phyloP scores from a whole-genome alignment of 371 early-diverging fungal genomes.

The Massospora cicadina region DNA sequence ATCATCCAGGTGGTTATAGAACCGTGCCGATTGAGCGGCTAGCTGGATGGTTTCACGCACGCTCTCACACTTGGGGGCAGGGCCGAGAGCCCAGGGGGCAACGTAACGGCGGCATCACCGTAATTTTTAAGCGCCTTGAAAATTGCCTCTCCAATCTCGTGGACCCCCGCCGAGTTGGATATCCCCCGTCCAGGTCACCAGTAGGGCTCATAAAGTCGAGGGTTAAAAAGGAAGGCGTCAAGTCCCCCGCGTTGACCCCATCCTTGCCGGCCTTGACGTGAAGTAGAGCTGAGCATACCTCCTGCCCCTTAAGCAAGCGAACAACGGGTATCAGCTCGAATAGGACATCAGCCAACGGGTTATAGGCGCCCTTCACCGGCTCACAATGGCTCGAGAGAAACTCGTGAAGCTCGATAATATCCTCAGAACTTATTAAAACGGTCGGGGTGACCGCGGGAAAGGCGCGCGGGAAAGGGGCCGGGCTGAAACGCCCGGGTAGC shows the following conservation, averaged over 20 bases:
- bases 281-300: neutral
- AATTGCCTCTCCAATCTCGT: neutral
- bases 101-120: neutral
- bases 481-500: neutral
- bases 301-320: neutral
- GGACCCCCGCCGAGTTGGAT: neutral
- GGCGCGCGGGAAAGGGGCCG: neutral
- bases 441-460: neutral
- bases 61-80: neutral
- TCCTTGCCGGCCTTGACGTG: neutral
- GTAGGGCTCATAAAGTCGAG: neutral
- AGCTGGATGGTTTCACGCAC: neutral
- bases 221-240: neutral
- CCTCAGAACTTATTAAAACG: neutral
- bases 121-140: neutral
- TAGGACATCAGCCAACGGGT: neutral
- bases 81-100: neutral
- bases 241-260: neutral
- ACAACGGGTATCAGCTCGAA: neutral
- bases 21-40: constrained; percentile 18
- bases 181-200: neutral
- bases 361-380: neutral
- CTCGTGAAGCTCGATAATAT: neutral
- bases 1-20: constrained; percentile 16
- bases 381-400: constrained; percentile 1